A percentile compares a stretch with the other conserved stretches of the same genome.
Conservation (phyloP, 164 flowering plant genomes). For the Kalanchoe fedtschenkoi region DNA sequence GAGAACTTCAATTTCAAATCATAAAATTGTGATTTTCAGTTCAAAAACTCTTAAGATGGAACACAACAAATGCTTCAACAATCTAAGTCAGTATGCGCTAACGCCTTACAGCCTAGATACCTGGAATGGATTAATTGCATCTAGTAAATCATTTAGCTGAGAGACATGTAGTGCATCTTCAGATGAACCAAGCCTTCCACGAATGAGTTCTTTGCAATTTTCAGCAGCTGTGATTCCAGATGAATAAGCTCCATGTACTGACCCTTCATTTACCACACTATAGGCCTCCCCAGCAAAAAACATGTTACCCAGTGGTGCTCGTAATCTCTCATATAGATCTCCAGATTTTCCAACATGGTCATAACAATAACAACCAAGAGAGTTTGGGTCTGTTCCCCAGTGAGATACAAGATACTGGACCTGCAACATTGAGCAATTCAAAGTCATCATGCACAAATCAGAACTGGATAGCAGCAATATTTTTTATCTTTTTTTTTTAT, state of each 20-base stretch:
- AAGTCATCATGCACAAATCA: neutral
- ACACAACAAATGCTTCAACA: neutral
- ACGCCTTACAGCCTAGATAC: constrained; percentile 66
- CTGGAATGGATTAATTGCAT: constrained; percentile 49
- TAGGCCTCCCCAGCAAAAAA: constrained; percentile 94
- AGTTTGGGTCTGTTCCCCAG: constrained; percentile 78
- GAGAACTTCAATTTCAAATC: neutral
- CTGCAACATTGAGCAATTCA: constrained; percentile 21
- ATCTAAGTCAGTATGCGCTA: neutral
- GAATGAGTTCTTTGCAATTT: constrained; percentile 42
- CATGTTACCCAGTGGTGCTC: constrained; percentile 54
- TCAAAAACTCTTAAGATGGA: neutral
- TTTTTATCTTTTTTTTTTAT: neutral
- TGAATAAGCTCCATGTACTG: constrained; percentile 86
- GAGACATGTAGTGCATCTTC: constrained; percentile 29
- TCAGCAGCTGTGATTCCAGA: constrained; percentile 62
- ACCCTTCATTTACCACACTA: constrained; percentile 72
- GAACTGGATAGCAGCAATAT: neutral
- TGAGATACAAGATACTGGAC: constrained; percentile 73
- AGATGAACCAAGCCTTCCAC: constrained; percentile 28
- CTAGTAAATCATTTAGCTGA: constrained; percentile 26
- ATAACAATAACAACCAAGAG: constrained; percentile 77
- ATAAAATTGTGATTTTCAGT: neutral
- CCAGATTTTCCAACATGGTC: constrained; percentile 68
- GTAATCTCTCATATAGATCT: constrained; percentile 65